A percentile compares a stretch with the other conserved stretches of the same genome.
Conservation (phyloP, 192 early-diverging fungal genomes). For the Coemansia sp. region DNA sequence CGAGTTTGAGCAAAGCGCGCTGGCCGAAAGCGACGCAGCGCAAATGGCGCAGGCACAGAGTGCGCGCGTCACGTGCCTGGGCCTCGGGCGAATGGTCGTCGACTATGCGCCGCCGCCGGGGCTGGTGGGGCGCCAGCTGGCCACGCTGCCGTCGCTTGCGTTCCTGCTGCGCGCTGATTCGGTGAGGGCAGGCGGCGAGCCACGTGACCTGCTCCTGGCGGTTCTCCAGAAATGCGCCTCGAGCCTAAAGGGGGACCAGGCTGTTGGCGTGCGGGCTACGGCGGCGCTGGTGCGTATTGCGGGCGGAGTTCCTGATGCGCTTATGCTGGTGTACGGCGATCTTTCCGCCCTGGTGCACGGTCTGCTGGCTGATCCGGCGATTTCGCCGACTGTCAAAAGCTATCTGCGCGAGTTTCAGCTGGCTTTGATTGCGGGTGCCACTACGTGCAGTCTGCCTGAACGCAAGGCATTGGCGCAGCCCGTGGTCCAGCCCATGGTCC, state of each 20-base stretch:
- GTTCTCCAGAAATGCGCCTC: constrained; percentile 30
- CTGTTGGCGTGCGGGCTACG: constrained; percentile 28
- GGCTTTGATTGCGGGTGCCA: constrained; percentile 33
- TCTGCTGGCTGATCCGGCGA: constrained; percentile 14
- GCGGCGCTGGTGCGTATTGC: constrained; percentile 40
- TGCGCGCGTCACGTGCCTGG: constrained; percentile 28
- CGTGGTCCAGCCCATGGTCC: constrained; percentile 32
- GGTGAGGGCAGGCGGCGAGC: too few species aligned
- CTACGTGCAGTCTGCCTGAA: constrained; percentile 13
- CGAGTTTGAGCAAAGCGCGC: constrained; percentile 42
- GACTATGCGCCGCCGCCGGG: background rate
- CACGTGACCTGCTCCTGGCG: constrained; percentile 27
- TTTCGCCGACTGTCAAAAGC: constrained; percentile 24
- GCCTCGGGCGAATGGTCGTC: constrained; percentile 22
- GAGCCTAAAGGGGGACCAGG: constrained; percentile 11
- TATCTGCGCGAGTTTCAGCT: constrained; percentile 44
- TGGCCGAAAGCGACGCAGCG: constrained; percentile 19
- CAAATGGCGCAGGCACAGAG: background rate
- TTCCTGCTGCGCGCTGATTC: constrained; percentile 37
- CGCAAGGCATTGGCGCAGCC: constrained; percentile 37
- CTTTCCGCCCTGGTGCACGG: constrained; percentile 31
- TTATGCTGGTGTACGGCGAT: constrained; percentile 30
- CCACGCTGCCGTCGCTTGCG: constrained; percentile 43
- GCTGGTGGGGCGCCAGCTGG: constrained; percentile 18
- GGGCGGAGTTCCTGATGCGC: constrained; percentile 32